Evolutionary conservation across 83 land plant genomes (phyloP), one percentile per base, ranked within the genome.

Genomic region (Diphasiastrum complanatum): DNA sequence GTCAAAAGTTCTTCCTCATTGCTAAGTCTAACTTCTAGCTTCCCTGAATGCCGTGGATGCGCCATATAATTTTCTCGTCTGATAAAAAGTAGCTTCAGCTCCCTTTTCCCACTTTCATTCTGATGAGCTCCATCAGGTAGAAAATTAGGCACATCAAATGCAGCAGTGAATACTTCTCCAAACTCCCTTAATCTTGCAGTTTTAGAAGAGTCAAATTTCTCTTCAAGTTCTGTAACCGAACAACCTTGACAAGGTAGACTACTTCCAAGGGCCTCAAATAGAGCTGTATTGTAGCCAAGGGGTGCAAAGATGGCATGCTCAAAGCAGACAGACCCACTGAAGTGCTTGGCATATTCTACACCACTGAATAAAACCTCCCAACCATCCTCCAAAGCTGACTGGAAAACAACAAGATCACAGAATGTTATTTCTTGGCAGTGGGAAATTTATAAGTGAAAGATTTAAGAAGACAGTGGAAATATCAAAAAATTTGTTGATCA

Each of bases 21-120:
- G 65, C 74, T 70, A 24, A 93, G 77, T 32, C 96, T 73, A 1
- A 86, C 75, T 36, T 93, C 83, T 29, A 85, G 84, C 69, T 83
- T 89, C 22, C 98, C 98, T 43, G 70, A 70, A 67, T 93, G 98
- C 10, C 92, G 95, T 16, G 98, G 98, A 64, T 93, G 96, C 19
- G 96, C 98, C 69, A 93, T 65, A 67, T 93, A 93, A 67, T 89
- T 79, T 69, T 93, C 98, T 33, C 96, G 87, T 2, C 98, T 58
- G 3, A 93, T 73, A 54, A 93, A 85, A 34, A 93, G 85, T 5
- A 93, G 60, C 63, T 85, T 84, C 11, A 49, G 66, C 5, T 23
- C 11, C 36, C 25, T 25, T n/a, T n/a, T n/a, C 4, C 25, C 33
- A 8, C 33, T 11, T 49, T 49, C 12, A 5, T 28, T 30, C 29